A percentile compares a stretch with the other conserved stretches of the same genome.
phyloP scores from a whole-genome alignment of 345 rosid species.

The Linum lewisii region DNA sequence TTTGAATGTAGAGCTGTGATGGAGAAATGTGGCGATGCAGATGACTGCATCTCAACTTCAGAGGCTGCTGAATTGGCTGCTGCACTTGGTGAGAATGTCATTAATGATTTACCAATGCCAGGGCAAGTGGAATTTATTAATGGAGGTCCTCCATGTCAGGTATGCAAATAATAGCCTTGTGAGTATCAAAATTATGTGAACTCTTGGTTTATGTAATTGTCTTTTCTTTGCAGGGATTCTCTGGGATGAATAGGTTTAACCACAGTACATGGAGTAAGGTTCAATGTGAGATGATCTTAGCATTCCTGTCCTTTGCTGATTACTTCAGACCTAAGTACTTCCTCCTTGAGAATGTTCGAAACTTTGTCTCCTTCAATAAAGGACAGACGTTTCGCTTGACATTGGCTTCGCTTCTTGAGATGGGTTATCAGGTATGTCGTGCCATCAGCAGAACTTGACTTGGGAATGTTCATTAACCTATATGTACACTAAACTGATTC shows the following conservation, averaged over 20 bases:
- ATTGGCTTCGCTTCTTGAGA: constrained; percentile 54
- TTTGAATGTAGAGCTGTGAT: constrained; percentile 55
- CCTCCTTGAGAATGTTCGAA: constrained; percentile 84
- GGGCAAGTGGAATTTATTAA: constrained; percentile 88
- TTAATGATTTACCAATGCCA: constrained; percentile 29
- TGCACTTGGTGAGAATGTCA: constrained; percentile 32
- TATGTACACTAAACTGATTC: not conserved
- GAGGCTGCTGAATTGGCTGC: constrained; percentile 52
- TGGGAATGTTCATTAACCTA: not conserved
- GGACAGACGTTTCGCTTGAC: constrained; percentile 82
- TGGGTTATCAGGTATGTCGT: constrained; percentile 41
- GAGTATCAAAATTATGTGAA: not conserved
- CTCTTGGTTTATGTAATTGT: not conserved
- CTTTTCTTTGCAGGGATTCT: constrained; percentile 60
- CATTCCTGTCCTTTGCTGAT: constrained; percentile 61
- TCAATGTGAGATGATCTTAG: constrained; percentile 58
- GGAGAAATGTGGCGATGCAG: constrained; percentile 63
- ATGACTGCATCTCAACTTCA: constrained; percentile 70
- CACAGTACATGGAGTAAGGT: constrained; percentile 73
- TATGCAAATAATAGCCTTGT: no score
- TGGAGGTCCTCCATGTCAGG: constrained; percentile 99
- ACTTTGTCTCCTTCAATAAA: constrained; percentile 68
- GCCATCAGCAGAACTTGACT: not conserved
- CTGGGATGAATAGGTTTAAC: constrained; percentile 77
- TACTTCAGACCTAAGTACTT: constrained; percentile 83